Conservation (phyloP, 1,284 basidiomycete genomes). For the Malassezia obtusa region DNA sequence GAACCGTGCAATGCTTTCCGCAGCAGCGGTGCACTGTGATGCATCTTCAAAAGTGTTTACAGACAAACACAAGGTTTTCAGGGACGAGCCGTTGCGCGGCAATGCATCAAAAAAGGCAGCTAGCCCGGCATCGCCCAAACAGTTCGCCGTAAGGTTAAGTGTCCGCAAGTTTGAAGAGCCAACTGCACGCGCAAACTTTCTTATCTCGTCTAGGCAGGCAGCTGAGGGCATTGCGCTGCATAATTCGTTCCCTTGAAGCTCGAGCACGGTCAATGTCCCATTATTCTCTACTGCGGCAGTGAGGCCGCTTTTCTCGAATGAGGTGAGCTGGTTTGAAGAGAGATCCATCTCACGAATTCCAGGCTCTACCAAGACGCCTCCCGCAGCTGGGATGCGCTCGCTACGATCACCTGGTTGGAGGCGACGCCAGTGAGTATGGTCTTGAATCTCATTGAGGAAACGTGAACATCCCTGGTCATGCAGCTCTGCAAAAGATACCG, state of each 20-base stretch:
- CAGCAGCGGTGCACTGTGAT: neutral
- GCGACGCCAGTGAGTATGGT: neutral
- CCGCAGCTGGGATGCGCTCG: neutral
- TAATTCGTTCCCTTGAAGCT: constrained; percentile 14
- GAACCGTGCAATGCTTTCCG: constrained; percentile 13
- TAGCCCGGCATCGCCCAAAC: constrained; percentile 6
- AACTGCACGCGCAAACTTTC: constrained; percentile 4
- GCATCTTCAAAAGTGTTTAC: constrained; percentile 7
- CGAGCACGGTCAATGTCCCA: neutral
- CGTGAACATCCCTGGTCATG: neutral
- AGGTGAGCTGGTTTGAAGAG: constrained; percentile 13
- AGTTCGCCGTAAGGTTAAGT: constrained; percentile 14
- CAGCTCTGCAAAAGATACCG: constrained; percentile 7
- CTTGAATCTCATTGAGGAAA: constrained; percentile 1
- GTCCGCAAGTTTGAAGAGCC: neutral
- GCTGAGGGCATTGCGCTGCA: neutral
- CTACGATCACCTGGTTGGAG: neutral
- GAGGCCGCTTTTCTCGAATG: constrained; percentile 6
- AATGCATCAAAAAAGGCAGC: constrained; percentile 11
- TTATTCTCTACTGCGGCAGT: neutral
- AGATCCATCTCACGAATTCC: constrained; percentile 10
- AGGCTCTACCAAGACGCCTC: neutral
- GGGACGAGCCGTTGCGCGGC: constrained; percentile 5
- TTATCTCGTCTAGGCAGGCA: neutral
- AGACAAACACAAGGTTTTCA: constrained; percentile 2